These are phyloP conservation scores for Starmera dryadoides DNA, from an alignment of 805 yeast species.

Conservation along the genomic window DNA sequence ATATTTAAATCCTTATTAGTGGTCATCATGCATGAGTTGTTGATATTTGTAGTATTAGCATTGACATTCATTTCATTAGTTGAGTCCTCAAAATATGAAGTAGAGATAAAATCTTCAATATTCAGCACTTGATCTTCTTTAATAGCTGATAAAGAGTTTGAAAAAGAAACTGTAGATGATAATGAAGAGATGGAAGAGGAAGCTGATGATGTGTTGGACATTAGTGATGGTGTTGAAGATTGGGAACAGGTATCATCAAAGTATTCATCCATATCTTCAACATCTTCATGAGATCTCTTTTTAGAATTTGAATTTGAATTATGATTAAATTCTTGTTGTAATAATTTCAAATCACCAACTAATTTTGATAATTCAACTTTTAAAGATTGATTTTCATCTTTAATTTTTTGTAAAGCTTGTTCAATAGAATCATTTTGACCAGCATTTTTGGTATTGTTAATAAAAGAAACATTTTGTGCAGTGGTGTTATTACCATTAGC, in stretches of 20 bases:
- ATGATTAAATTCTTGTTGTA: conserved; percentile 15
- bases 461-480: no score
- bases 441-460: background rate
- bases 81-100: background rate
- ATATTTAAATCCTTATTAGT: background rate
- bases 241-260: conserved; percentile 16
- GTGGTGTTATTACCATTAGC: background rate
- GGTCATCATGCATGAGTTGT: background rate
- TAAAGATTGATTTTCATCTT: conserved; percentile 36
- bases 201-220: conserved; percentile 12
- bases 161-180: background rate
- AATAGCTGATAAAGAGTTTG: background rate
- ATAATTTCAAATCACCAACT: conserved; percentile 33
- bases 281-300: background rate
- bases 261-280: conserved; percentile 9
- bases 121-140: background rate
- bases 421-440: conserved; percentile 19
- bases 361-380: conserved; percentile 37
- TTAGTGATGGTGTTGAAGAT: conserved; percentile 18
- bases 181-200: conserved; percentile 11
- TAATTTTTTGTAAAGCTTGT: conserved; percentile 32
- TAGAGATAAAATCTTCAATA: background rate
- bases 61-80: background rate
- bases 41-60: background rate
- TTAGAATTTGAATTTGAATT: conserved; percentile 1